Evolutionary conservation across 106 monocot species (phyloP), one percentile per base, ranked within the genome.

Genomic region (Posidonia australis): DNA sequence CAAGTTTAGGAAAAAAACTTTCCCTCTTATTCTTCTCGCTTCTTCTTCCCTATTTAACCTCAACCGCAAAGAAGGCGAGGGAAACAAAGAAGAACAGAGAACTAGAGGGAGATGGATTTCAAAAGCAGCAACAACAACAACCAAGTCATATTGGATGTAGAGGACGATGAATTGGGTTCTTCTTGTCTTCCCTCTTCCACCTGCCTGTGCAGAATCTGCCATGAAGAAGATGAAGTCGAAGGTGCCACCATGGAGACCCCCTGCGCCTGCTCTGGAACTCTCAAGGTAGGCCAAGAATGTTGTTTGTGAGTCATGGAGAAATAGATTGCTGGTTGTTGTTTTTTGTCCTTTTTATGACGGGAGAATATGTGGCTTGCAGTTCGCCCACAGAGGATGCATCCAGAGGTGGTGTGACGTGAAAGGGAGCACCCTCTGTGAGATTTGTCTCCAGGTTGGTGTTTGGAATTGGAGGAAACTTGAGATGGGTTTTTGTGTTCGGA

Each of bases 341-440:
- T 26, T 36, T 44, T 49, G 14, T 23, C 20, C 31, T 55, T 16
- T 54, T 54, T n/a, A 9, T 21, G 30, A 29, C 19, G 22, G 9
- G n/a, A 17, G 57, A 21, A 70, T n/a, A 43, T 17, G 52, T 20
- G 47, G 36, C 2, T 68, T 49, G 28, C 74, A 94, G 94, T 94
- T 82, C 76, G 86, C 94, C 29, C 94, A 94, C 51, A 84, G 89
- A 41, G 79, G 29, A 16, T 94, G 93, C 73, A 74, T 89, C 62
- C 93, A 94, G 80, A 80, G 82, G 62, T 94, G 89, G 93, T 94
- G 93, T 54, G 84, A 89, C 71, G 86, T 89, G 81, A 94, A 86
- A 54, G 89, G 89, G 64, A 83, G 64, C 74, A 79, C 74, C 21
- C 42, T 85, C 51, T 93, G 89, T 56, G 93, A 89, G 68, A 89